A percentile compares a stretch with the other conserved stretches of the same genome.
These are phyloP conservation scores for Ilex asprella DNA, from an alignment of 257 asterid genomes.

Conservation along the genomic window DNA sequence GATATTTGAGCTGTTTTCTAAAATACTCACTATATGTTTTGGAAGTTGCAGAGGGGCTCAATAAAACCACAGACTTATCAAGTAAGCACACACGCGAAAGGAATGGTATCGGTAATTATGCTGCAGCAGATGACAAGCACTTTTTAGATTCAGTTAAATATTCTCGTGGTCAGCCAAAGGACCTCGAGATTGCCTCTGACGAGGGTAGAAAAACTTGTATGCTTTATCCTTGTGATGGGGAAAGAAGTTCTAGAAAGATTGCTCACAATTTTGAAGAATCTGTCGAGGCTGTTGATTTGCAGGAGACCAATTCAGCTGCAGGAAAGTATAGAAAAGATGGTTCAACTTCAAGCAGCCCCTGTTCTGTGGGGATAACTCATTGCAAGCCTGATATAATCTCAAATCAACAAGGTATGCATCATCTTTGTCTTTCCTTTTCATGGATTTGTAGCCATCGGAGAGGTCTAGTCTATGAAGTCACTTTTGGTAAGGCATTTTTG, in stretches of 20 bases:
- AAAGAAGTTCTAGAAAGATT: slow-evolving; percentile 11
- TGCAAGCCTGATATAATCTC: background rate
- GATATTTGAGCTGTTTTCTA: too few species aligned
- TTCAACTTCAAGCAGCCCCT: background rate
- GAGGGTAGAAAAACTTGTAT: background rate
- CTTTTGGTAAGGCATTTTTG: too few species aligned
- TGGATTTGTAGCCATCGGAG: background rate
- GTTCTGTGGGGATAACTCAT: too few species aligned
- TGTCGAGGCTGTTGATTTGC: slow-evolving; percentile 3
- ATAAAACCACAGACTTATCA: slow-evolving; percentile 1
- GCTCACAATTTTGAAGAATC: slow-evolving; percentile 12
- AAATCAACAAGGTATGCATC: slow-evolving; percentile 1
- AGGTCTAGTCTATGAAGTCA: too few species aligned
- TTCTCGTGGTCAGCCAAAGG: too few species aligned
- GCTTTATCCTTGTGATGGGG: slow-evolving; percentile 14
- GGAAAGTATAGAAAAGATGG: background rate
- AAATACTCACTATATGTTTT: slow-evolving; percentile 7
- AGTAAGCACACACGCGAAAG: too few species aligned
- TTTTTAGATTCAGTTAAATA: too few species aligned
- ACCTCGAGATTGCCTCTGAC: too few species aligned
- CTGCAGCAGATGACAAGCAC: too few species aligned
- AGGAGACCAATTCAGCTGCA: background rate
- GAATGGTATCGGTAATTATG: too few species aligned
- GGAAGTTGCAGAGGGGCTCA: slow-evolving; percentile 10
- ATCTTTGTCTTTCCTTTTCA: background rate